A percentile compares a stretch with the other conserved stretches of the same genome.
These are phyloP conservation scores for Penicillium subrubescens DNA, from an alignment of 495 filamentous ascomycete genomes.

Conservation along the genomic window DNA sequence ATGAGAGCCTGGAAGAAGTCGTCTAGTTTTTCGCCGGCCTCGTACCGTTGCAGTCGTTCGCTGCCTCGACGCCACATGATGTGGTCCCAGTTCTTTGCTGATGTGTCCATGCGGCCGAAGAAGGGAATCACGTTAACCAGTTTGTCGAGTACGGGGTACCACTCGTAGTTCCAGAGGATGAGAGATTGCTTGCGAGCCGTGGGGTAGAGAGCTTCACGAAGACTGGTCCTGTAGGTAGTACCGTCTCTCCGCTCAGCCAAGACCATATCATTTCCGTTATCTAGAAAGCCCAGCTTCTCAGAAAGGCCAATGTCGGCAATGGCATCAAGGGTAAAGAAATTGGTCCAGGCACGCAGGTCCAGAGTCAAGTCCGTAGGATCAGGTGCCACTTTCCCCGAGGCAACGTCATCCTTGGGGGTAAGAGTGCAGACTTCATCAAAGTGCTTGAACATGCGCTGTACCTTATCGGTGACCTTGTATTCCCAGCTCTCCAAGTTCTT, in stretches of 20 bases:
- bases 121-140: conserved; percentile 36
- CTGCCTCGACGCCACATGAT: conserved; percentile 42
- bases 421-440: conserved; percentile 40
- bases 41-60: conserved; percentile 42
- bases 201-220: conserved; percentile 49
- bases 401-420: conserved; percentile 25
- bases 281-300: conserved; percentile 55
- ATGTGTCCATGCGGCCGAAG: conserved; percentile 25
- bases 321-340: conserved; percentile 51
- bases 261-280: conserved; percentile 46
- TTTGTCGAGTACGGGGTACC: conserved; percentile 40
- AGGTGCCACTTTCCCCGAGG: conserved; percentile 26
- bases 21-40: conserved; percentile 54
- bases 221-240: conserved; percentile 39
- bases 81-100: conserved; percentile 31
- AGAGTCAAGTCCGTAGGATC: conserved; percentile 34
- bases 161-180: conserved; percentile 51
- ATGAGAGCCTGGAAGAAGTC: conserved; percentile 60
- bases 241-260: conserved; percentile 45
- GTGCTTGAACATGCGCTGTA: conserved; percentile 41
- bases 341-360: conserved; percentile 49
- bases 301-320: conserved; percentile 57
- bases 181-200: conserved; percentile 45
- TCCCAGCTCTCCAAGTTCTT: conserved; percentile 60
- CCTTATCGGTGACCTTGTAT: conserved; percentile 56